A percentile compares a stretch with the other conserved stretches of the same genome.
Evolutionary conservation across 2,329 filamentous ascomycete genomes (phyloP).

Genomic region (Diplodia sapinea): DNA sequence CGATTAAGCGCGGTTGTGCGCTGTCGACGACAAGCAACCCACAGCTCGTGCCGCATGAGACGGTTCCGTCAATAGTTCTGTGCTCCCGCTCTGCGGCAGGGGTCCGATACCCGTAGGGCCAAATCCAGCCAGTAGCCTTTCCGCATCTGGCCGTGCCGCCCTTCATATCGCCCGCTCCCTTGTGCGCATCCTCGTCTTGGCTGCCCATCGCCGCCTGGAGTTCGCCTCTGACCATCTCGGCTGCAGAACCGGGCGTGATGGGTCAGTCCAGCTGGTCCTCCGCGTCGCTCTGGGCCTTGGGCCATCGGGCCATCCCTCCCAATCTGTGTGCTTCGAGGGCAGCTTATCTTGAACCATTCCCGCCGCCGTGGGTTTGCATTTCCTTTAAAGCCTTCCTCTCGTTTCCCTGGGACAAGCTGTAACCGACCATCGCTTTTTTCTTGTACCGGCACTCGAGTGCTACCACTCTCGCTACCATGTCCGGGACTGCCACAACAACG

Average conservation of each 20-base stretch:
- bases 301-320: neutral
- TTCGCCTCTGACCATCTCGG: conserved; percentile 7
- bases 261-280: conserved; percentile 6
- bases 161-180: conserved; percentile 23
- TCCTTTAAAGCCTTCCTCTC: conserved; percentile 7
- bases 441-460: neutral
- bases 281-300: conserved; percentile 17
- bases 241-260: conserved; percentile 1
- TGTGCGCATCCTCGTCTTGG: neutral
- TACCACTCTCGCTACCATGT: conserved; percentile 23
- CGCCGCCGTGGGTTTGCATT: neutral
- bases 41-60: neutral
- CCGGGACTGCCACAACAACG: conserved; percentile 34
- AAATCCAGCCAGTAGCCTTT: neutral
- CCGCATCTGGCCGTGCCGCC: neutral
- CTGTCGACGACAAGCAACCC: neutral
- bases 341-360: conserved; percentile 20
- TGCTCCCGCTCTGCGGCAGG: conserved; percentile 9
- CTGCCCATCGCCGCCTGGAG: conserved; percentile 9
- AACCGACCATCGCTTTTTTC: neutral
- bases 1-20: too few relatives aligned
- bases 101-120: neutral
- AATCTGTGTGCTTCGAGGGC: neutral
- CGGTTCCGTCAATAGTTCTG: neutral
- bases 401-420: neutral